Evolutionary conservation across 108 stramenopile genomes (phyloP).

Genomic region (Cylindrotheca closterium): DNA sequence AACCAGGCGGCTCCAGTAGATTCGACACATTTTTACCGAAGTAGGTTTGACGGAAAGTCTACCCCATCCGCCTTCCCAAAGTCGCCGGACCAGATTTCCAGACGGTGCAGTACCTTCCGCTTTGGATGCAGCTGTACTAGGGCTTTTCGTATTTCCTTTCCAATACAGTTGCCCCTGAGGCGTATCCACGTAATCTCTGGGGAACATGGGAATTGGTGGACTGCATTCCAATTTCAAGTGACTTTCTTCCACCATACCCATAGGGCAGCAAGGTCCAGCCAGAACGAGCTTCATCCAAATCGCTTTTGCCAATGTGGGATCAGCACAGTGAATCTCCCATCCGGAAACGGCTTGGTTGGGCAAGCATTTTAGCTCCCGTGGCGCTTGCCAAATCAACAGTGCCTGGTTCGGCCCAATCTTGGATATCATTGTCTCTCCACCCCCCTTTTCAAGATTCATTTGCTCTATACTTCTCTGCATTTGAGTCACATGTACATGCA

Average conservation of each 20-base stretch:
- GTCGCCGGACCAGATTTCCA: conserved; percentile 13
- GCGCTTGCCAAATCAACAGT: conserved; percentile 18
- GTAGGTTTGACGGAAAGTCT: conserved; percentile 11
- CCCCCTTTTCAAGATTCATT: not conserved
- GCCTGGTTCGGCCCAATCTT: not conserved
- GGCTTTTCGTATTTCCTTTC: conserved; percentile 21
- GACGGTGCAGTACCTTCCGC: not conserved
- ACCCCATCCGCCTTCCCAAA: conserved; percentile 38
- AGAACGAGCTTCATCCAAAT: conserved; percentile 51
- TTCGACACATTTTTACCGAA: not conserved
- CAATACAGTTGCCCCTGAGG: conserved; percentile 53
- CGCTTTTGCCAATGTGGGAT: conserved; percentile 29
- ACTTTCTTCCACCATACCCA: conserved; percentile 73
- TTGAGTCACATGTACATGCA: not conserved
- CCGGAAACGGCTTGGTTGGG: conserved; percentile 57
- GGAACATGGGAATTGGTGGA: conserved; percentile 75
- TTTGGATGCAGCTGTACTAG: conserved; percentile 5
- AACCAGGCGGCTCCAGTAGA: not conserved
- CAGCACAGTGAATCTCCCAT: conserved; percentile 64
- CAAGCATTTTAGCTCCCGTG: conserved; percentile 29
- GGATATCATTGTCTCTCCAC: not conserved
- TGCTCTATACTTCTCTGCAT: not conserved
- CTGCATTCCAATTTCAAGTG: conserved; percentile 57
- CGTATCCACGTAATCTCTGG: conserved; percentile 77
- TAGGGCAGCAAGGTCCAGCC: conserved; percentile 43